Evolutionary conservation across 441 rosid species (phyloP).

Genomic region (Pelargonium cotyledonis): DNA sequence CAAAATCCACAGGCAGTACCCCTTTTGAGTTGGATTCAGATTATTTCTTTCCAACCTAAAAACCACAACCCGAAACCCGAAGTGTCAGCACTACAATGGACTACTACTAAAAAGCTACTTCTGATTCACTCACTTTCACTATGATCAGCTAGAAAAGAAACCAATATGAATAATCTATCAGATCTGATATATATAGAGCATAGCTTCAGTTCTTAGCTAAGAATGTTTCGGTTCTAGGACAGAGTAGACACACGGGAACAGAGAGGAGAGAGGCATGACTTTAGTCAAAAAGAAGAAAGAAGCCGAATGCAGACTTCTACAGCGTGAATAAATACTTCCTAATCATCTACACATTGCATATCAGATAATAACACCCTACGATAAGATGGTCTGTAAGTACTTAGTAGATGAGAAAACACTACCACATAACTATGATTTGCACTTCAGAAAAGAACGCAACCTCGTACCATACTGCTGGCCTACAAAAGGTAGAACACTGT

Average conservation of each 20-base stretch:
- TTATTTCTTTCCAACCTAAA: no score
- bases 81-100: no score
- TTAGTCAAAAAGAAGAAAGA: not conserved
- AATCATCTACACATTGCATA: not conserved
- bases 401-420: not conserved
- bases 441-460: not conserved
- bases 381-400: not conserved
- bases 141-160: no score
- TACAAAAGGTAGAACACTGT: constrained; percentile 24
- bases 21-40: no score
- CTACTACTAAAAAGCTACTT: no score
- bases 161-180: no score
- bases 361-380: not conserved
- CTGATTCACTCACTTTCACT: no score
- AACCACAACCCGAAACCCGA: no score
- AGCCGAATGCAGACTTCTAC: not conserved
- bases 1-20: no score
- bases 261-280: not conserved
- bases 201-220: no score
- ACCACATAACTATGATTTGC: constrained; percentile 2
- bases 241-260: not conserved
- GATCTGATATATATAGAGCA: no score
- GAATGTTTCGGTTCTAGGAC: not conserved
- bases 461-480: not conserved
- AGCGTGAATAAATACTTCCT: not conserved